Percentiles rank a stretch among this genome's conserved stretches.
Evolutionary conservation across 208 protist species (phyloP).

Genomic region (Wallacemonas sp.): DNA sequence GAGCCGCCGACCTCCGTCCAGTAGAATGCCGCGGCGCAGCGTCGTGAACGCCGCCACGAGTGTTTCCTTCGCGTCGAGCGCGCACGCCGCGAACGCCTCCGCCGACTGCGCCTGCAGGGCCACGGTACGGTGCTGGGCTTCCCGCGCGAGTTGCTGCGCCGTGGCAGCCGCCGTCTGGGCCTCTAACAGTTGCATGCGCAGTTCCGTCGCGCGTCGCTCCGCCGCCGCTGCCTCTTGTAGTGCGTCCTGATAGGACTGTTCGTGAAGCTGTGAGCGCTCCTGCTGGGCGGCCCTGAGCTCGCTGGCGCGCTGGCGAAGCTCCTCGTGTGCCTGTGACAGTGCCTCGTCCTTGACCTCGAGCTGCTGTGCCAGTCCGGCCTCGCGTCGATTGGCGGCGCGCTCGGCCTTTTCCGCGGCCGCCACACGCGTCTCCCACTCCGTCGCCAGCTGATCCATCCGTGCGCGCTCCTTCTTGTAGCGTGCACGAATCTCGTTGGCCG

Average conservation of each 20-base stretch:
- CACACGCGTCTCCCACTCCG: constrained; percentile 43
- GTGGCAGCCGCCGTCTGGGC: constrained; percentile 18
- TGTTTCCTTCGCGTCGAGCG: constrained; percentile 22
- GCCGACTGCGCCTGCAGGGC: neutral
- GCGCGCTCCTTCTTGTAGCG: constrained; percentile 60
- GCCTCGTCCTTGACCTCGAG: constrained; percentile 26
- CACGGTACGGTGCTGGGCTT: constrained; percentile 23
- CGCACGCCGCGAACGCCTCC: constrained; percentile 32
- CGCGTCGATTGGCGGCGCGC: constrained; percentile 32
- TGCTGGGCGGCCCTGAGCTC: constrained; percentile 29
- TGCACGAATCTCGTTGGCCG: constrained; percentile 34
- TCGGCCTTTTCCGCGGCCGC: constrained; percentile 31
- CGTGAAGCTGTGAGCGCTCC: constrained; percentile 26
- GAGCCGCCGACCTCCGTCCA: constrained; percentile 6
- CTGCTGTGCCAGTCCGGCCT: constrained; percentile 18
- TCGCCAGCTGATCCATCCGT: constrained; percentile 52
- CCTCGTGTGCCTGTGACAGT: constrained; percentile 26
- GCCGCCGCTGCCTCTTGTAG: constrained; percentile 20
- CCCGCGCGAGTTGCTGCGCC: constrained; percentile 12
- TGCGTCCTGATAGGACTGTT: constrained; percentile 24
- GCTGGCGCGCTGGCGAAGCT: constrained; percentile 11
- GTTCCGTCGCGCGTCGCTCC: constrained; percentile 13
- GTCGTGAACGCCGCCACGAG: constrained; percentile 1
- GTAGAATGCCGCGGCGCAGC: constrained; percentile 13
- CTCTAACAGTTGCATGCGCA: constrained; percentile 24